A percentile compares a stretch with the other conserved stretches of the same genome.
These are phyloP conservation scores for Colletotrichum cordylinicola DNA, from an alignment of 2,329 filamentous ascomycete genomes.

Conservation along the genomic window DNA sequence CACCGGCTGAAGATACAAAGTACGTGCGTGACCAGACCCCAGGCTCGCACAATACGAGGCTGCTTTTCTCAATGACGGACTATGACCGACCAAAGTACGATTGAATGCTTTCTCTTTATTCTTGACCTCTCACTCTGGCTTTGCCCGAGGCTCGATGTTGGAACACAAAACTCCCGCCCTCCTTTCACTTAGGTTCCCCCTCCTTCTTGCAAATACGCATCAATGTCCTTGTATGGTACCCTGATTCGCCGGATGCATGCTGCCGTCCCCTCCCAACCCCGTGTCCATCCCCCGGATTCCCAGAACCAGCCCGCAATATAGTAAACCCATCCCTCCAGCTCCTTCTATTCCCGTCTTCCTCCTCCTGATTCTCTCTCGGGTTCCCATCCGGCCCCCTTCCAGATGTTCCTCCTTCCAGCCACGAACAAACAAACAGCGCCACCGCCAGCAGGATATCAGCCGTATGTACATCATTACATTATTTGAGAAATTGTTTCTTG, in stretches of 20 bases:
- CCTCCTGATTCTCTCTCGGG: not conserved
- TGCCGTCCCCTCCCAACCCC: not conserved
- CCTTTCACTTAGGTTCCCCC: not conserved
- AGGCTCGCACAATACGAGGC: not conserved
- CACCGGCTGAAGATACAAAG: not conserved
- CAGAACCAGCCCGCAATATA: not conserved
- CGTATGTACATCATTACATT: conserved; percentile 24
- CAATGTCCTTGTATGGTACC: not conserved
- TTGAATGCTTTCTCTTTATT: not conserved
- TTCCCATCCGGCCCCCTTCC: conserved; percentile 5
- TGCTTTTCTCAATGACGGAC: not conserved
- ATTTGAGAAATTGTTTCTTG: conserved; percentile 13
- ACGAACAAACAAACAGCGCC: conserved; percentile 22
- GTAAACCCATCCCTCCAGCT: not conserved
- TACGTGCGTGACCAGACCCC: not conserved
- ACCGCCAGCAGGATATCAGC: conserved; percentile 15
- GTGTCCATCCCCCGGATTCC: not conserved
- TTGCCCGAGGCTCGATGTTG: not conserved
- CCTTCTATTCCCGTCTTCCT: not conserved
- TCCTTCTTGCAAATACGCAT: not conserved
- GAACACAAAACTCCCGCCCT: not conserved
- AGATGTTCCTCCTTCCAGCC: not conserved
- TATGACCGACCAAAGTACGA: not conserved
- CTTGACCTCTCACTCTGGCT: not conserved
- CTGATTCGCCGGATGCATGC: not conserved